These are phyloP conservation scores for Harringtonia lauricola DNA, from an alignment of 2,329 filamentous ascomycete species.

Conservation along the genomic window DNA sequence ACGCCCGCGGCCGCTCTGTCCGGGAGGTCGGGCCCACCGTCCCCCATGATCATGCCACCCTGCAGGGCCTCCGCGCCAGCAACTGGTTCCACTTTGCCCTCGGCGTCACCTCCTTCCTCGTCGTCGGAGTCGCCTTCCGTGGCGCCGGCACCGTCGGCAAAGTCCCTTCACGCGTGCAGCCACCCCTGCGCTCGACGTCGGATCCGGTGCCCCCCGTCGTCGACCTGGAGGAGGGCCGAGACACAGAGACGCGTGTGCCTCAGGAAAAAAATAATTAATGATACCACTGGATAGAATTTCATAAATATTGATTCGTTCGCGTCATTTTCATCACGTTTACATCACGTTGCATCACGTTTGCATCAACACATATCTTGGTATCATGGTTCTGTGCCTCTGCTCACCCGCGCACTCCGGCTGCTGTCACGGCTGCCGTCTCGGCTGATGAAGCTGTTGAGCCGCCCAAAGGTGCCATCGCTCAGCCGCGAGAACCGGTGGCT, in stretches of 20 bases:
- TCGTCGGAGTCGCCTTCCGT: slow-evolving; percentile 37
- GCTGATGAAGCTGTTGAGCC: not conserved
- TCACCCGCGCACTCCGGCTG: not conserved
- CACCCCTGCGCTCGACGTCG: too few species aligned
- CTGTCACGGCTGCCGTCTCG: not conserved
- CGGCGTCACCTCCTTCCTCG: slow-evolving; percentile 27
- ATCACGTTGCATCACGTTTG: too few species aligned
- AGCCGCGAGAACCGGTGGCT: slow-evolving; percentile 7
- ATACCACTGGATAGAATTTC: too few species aligned
- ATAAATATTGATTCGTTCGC: too few species aligned
- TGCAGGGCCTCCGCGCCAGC: slow-evolving; percentile 36
- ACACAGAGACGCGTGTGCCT: too few species aligned
- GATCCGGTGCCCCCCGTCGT: too few species aligned
- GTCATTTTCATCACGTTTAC: too few species aligned
- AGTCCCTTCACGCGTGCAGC: not conserved
- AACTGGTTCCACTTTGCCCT: slow-evolving; percentile 42
- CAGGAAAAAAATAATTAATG: too few species aligned
- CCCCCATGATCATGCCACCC: slow-evolving; percentile 32
- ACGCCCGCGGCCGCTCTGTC: slow-evolving; percentile 29
- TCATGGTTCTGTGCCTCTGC: not conserved
- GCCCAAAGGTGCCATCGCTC: slow-evolving; percentile 11
- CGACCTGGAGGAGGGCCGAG: too few species aligned
- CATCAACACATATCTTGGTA: too few species aligned
- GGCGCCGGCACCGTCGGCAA: slow-evolving; percentile 40
- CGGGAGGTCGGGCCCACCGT: slow-evolving; percentile 29